Evolutionary conservation across 306 rosid genomes (phyloP).

Genomic region (Vigna reflexopilosa): DNA sequence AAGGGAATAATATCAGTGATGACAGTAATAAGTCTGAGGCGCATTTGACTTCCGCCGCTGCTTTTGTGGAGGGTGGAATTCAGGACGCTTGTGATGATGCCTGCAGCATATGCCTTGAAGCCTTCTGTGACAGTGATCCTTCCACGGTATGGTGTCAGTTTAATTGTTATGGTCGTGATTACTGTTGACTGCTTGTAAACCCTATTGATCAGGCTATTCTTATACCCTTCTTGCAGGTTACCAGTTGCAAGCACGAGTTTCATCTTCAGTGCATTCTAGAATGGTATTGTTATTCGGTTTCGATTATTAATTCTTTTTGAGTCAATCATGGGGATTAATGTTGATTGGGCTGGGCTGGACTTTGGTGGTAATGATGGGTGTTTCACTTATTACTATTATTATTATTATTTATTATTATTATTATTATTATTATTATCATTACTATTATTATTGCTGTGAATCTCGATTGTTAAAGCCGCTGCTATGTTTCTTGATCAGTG

Average conservation of each 20-base stretch:
- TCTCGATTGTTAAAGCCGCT: constrained; percentile 8
- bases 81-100: constrained; percentile 97
- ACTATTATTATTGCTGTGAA: background rate
- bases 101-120: constrained; percentile 96
- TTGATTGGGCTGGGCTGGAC: background rate
- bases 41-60: constrained; percentile 92
- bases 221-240: constrained; percentile 61
- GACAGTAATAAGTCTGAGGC: constrained; percentile 53
- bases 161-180: background rate
- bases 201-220: constrained; percentile 34
- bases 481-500: constrained; percentile 5
- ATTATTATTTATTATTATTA: background rate
- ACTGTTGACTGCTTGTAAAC: constrained; percentile 7
- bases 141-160: constrained; percentile 63
- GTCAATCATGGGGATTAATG: constrained; percentile 20
- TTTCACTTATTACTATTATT: background rate
- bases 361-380: constrained; percentile 11
- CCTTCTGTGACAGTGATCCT: constrained; percentile 86
- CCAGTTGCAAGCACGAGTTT: constrained; percentile 91
- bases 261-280: constrained; percentile 98
- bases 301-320: constrained; percentile 16
- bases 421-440: too few relatives aligned
- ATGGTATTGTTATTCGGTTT: constrained; percentile 62
- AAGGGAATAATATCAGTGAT: constrained; percentile 46
- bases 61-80: constrained; percentile 98